phyloP scores from a whole-genome alignment of 352 stramenopile genomes.

The Globisporangium iwayamae region DNA sequence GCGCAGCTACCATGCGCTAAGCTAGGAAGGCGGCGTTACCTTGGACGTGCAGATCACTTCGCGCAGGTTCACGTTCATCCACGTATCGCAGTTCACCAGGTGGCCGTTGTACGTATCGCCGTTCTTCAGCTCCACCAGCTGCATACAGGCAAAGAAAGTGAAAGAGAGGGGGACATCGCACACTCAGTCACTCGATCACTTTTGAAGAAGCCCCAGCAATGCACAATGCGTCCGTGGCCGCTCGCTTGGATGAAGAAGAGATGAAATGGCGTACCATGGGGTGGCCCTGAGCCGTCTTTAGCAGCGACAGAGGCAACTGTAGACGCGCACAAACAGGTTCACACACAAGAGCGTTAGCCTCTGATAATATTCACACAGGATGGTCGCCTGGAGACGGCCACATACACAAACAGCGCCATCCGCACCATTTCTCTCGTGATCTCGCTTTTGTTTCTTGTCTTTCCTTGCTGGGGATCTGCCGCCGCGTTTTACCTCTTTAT shows the following conservation, averaged over 20 bases:
- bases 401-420: neutral
- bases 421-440: constrained; percentile 3
- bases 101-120: constrained; percentile 98
- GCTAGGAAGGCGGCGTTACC: constrained; percentile 11
- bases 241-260: neutral
- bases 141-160: neutral
- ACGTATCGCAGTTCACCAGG: constrained; percentile 97
- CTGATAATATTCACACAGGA: neutral
- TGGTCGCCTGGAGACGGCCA: neutral
- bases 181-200: neutral
- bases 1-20: no score
- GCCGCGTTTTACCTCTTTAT: no score
- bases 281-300: constrained; percentile 94
- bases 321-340: constrained; percentile 1
- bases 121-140: constrained; percentile 99
- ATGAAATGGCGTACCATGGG: constrained; percentile 75
- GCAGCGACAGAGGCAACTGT: constrained; percentile 94
- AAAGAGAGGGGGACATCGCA: neutral
- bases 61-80: constrained; percentile 99
- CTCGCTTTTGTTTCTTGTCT: neutral
- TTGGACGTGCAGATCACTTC: constrained; percentile 99
- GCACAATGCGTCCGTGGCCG: neutral
- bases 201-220: neutral
- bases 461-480: neutral
- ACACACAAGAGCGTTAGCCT: constrained; percentile 16